Evolutionary conservation across 2,329 filamentous ascomycete species (phyloP).

Genomic region (Zopfia rhizophila): DNA sequence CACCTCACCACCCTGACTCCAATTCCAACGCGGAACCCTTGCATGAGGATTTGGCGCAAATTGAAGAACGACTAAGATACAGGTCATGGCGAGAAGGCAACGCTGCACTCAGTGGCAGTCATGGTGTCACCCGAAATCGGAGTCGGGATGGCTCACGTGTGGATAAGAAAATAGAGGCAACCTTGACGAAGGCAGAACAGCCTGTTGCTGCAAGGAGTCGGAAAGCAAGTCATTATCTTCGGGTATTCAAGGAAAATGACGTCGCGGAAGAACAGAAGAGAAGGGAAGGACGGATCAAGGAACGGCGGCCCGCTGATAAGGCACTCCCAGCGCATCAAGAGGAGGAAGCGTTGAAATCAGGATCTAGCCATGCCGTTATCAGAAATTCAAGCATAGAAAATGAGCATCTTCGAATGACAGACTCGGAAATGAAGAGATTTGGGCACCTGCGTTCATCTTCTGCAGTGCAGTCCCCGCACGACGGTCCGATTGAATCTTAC

Average conservation of each 20-base stretch:
- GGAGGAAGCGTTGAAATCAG: constrained; percentile 29
- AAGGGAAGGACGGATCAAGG: constrained; percentile 56
- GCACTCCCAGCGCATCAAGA: constrained; percentile 35
- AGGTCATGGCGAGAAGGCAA: constrained; percentile 62
- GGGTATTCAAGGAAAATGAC: constrained; percentile 72
- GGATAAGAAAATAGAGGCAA: constrained; percentile 72
- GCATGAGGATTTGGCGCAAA: constrained; percentile 38
- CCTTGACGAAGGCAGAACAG: constrained; percentile 66
- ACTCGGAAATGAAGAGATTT: background rate
- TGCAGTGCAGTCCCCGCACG: constrained; percentile 37
- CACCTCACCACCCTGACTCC: constrained; percentile 37
- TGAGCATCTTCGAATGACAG: background rate
- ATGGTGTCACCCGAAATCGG: constrained; percentile 50
- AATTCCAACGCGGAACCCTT: constrained; percentile 5
- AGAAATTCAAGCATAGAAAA: constrained; percentile 23
- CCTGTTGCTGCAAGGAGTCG: constrained; percentile 67
- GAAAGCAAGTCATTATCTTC: constrained; percentile 73
- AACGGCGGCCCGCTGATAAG: constrained; percentile 47
- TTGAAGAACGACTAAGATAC: constrained; percentile 58
- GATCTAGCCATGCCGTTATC: constrained; percentile 16
- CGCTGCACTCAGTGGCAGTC: constrained; percentile 53
- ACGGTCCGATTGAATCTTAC: constrained; percentile 35
- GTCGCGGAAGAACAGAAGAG: constrained; percentile 63
- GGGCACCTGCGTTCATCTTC: constrained; percentile 31
- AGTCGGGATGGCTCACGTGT: constrained; percentile 60